Evolutionary conservation across 306 rosid species (phyloP).

Genomic region (Ammopiptanthus mongolicus): DNA sequence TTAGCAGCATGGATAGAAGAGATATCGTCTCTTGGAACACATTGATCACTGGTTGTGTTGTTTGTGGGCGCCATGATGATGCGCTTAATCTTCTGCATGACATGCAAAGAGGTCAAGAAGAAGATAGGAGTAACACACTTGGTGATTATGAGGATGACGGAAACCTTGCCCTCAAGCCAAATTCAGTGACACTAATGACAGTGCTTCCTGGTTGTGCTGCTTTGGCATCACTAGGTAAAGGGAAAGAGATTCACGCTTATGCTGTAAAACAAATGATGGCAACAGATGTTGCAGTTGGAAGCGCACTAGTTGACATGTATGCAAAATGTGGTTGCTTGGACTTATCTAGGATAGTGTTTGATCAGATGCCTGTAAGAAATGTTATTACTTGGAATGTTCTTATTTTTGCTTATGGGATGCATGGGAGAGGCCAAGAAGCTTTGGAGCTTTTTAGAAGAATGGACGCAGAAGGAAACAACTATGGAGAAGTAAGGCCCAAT

Average conservation of each 20-base stretch:
- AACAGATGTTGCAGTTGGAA: conserved; percentile 72
- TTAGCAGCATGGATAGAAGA: conserved; percentile 42
- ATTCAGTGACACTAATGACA: conserved; percentile 79
- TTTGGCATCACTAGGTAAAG: conserved; percentile 63
- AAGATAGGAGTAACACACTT: neutral
- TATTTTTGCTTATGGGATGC: conserved; percentile 90
- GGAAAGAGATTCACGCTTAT: conserved; percentile 78
- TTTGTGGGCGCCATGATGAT: conserved; percentile 49
- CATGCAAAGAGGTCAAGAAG: conserved; percentile 44
- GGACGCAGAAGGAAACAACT: conserved; percentile 41
- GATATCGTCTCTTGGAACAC: conserved; percentile 90
- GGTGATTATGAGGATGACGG: conserved; percentile 30
- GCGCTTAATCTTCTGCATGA: conserved; percentile 60
- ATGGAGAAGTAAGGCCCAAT: conserved; percentile 44
- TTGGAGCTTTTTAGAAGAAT: conserved; percentile 53
- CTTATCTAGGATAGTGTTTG: conserved; percentile 50
- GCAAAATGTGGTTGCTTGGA: conserved; percentile 82
- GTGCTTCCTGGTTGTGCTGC: conserved; percentile 82
- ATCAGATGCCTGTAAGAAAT: conserved; percentile 64
- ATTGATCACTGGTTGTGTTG: conserved; percentile 69
- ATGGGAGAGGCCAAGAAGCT: conserved; percentile 72
- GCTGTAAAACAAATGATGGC: conserved; percentile 56
- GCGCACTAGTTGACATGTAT: conserved; percentile 85
- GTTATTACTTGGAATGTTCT: conserved; percentile 82
- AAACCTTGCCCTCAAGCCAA: conserved; percentile 44